Conservation (phyloP, 805 yeast genomes). For the Zygoascus tannicola region DNA sequence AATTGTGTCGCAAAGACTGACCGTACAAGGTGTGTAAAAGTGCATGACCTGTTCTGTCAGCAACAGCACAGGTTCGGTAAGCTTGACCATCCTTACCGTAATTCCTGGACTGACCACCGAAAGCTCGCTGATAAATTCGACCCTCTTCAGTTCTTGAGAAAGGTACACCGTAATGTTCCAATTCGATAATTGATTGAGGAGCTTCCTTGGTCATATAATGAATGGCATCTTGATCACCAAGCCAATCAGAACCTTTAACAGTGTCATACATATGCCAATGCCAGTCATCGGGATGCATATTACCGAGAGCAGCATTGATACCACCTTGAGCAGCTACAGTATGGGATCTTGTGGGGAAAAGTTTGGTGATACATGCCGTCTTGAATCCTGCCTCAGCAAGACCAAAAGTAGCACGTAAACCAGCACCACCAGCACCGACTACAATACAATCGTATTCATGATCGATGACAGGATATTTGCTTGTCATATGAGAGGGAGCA, state of each 20-base stretch:
- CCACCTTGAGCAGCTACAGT: conserved; percentile 99
- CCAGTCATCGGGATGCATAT: conserved; percentile 98
- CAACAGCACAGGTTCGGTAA: conserved; percentile 98
- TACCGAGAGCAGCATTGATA: conserved; percentile 96
- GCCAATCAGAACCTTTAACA: conserved; percentile 98
- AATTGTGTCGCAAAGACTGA: conserved; percentile 91
- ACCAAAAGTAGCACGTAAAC: conserved; percentile 97
- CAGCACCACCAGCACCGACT: conserved; percentile 99
- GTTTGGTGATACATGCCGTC: conserved; percentile 93
- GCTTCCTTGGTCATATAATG: conserved; percentile 99
- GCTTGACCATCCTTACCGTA: conserved; percentile 99
- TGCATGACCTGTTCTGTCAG: conserved; percentile 98
- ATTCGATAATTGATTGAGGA: conserved; percentile 87
- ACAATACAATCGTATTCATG: conserved; percentile 98
- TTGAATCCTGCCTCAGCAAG: conserved; percentile 94
- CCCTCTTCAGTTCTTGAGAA: conserved; percentile 96
- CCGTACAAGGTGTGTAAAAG: conserved; percentile 92
- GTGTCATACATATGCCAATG: conserved; percentile 99
- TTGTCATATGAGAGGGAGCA: conserved; percentile 46
- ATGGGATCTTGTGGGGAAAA: conserved; percentile 97
- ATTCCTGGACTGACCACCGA: conserved; percentile 95
- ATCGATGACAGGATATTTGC: conserved; percentile 85
- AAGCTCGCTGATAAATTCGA: conserved; percentile 95
- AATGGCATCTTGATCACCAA: conserved; percentile 98
- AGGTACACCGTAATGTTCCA: conserved; percentile 98